Evolutionary conservation across 2,329 filamentous ascomycete genomes (phyloP).

Genomic region (Fusarium heterosporum): DNA sequence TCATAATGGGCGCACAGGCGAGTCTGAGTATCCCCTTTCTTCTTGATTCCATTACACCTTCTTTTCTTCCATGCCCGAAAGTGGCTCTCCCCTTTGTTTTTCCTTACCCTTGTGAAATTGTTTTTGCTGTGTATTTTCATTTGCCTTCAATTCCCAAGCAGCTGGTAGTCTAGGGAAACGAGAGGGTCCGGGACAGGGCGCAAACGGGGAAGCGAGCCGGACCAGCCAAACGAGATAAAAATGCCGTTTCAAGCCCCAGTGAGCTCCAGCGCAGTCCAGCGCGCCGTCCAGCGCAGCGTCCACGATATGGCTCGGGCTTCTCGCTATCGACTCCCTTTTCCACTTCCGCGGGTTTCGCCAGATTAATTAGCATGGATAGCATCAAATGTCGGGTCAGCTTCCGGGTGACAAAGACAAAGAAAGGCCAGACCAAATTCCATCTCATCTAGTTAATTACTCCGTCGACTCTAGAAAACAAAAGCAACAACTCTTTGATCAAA

Average conservation of each 20-base stretch:
- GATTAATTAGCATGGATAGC: conserved; percentile 4
- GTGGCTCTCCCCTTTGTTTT: conserved; percentile 30
- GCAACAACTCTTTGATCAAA: conserved; percentile 3
- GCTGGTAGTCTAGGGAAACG: conserved; percentile 46
- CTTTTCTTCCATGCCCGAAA: conserved; percentile 22
- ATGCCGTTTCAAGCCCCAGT: conserved; percentile 42
- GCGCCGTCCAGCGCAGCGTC: conserved; percentile 34
- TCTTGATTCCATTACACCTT: conserved; percentile 22
- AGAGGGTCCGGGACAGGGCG: conserved; percentile 33
- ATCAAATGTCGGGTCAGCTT: conserved; percentile 38
- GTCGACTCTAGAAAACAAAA: conserved; percentile 23
- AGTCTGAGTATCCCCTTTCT: conserved; percentile 4
- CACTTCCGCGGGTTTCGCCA: conserved; percentile 30
- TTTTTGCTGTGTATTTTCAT: conserved; percentile 31
- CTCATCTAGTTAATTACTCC: conserved; percentile 5
- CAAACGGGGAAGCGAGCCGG: conserved; percentile 45
- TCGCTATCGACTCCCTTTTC: conserved; percentile 37
- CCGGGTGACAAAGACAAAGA: conserved; percentile 21
- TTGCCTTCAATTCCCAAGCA: conserved; percentile 42
- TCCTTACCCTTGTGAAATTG: conserved; percentile 33
- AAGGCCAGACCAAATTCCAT: neutral
- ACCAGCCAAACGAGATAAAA: conserved; percentile 43
- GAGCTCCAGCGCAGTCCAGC: conserved; percentile 30
- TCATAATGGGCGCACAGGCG: too few species aligned
- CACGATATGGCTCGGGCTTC: conserved; percentile 40